These are phyloP conservation scores for Suhomyces wounanorum DNA, from an alignment of 1,139 yeast genomes.

Conservation along the genomic window DNA sequence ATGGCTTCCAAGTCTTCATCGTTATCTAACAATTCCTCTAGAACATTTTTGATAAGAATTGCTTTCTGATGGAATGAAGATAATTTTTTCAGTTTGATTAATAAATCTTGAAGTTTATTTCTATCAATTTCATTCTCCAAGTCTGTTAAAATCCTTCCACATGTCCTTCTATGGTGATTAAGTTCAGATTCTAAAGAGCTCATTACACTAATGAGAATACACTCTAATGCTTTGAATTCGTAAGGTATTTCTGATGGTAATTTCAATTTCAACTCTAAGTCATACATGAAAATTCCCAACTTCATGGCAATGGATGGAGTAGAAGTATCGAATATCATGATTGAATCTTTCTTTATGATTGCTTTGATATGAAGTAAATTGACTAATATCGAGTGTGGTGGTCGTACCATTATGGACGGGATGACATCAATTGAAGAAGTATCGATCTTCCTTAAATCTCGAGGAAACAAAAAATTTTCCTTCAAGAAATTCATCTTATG, in stretches of 20 bases:
- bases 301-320: conserved; percentile 55
- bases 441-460: conserved; percentile 86
- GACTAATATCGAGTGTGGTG: conserved; percentile 70
- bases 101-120: conserved; percentile 73
- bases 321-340: conserved; percentile 79
- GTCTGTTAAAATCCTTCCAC: conserved; percentile 78
- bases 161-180: conserved; percentile 68
- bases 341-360: conserved; percentile 74
- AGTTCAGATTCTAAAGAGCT: conserved; percentile 84
- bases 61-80: conserved; percentile 86
- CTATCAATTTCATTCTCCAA: conserved; percentile 85
- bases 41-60: conserved; percentile 73
- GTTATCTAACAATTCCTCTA: conserved; percentile 83
- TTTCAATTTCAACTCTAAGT: conserved; percentile 76
- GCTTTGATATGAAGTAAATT: conserved; percentile 87
- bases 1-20: conserved; percentile 89
- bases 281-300: conserved; percentile 82
- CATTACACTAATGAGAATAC: conserved; percentile 81
- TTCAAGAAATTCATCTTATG: conserved; percentile 75
- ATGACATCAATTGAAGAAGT: conserved; percentile 86
- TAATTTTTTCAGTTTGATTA: conserved; percentile 78
- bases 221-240: conserved; percentile 89
- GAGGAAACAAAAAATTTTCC: conserved; percentile 74
- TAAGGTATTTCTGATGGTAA: conserved; percentile 48
- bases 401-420: conserved; percentile 81